Percentiles rank a stretch among this genome's conserved stretches.
Evolutionary conservation across 129 eudicot species (phyloP).

Genomic region (Saposhnikovia divaricata): DNA sequence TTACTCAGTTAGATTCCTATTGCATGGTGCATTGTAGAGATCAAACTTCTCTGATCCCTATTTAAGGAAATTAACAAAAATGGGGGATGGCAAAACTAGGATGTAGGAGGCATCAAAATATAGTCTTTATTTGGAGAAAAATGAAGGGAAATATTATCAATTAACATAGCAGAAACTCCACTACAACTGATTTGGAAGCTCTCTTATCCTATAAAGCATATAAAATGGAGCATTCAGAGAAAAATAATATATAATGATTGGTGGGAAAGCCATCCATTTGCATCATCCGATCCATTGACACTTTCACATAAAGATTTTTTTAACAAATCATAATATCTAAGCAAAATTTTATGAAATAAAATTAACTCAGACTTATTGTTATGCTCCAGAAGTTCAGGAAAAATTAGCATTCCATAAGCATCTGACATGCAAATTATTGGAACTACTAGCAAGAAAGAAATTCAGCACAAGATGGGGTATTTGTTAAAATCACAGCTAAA

Average conservation of each 20-base stretch:
- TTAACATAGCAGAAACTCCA: constrained; percentile 8
- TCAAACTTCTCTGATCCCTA: neutral
- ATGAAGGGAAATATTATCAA: neutral
- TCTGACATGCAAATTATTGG: too few relatives aligned
- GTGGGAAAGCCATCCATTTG: neutral
- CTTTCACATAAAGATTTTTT: neutral
- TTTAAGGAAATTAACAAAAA: neutral
- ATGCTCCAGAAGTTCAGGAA: constrained; percentile 2
- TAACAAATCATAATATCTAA: neutral
- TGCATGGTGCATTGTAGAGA: constrained; percentile 8
- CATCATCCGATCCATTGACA: neutral
- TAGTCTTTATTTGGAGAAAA: constrained; percentile 6
- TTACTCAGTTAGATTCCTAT: neutral
- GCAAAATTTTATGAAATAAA: neutral
- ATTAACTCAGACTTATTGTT: neutral
- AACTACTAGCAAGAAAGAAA: neutral
- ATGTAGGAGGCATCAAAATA: constrained; percentile 5
- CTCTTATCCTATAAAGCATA: neutral
- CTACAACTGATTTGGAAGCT: neutral
- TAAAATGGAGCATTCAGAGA: constrained; percentile 7
- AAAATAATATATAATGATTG: neutral
- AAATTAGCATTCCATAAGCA: neutral
- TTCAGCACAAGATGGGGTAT: neutral
- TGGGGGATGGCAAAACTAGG: neutral
- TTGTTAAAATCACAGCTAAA: neutral